Conservation (phyloP, 2,329 filamentous ascomycete genomes). For the Aspergillus hortae region DNA sequence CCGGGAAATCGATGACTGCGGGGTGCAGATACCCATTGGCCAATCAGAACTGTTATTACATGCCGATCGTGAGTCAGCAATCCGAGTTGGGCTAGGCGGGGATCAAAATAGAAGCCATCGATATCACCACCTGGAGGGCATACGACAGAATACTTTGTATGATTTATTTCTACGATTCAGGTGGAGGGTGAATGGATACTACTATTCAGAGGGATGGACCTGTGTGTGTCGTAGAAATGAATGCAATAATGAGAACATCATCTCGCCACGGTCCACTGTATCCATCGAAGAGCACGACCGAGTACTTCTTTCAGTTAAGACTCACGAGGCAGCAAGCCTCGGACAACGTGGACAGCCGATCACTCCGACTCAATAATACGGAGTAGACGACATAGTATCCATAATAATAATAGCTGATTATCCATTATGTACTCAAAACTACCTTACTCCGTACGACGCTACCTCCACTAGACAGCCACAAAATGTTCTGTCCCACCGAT, state of each 20-base stretch:
- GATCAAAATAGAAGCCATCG: background rate
- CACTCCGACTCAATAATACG: background rate
- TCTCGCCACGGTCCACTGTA: background rate
- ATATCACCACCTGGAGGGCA: background rate
- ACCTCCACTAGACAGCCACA: background rate
- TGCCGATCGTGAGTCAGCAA: slow-evolving; percentile 12
- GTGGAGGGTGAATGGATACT: background rate
- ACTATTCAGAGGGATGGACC: too few relatives aligned
- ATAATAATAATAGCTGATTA: background rate
- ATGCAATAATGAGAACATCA: background rate
- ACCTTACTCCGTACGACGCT: background rate
- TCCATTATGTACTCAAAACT: background rate
- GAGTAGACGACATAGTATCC: background rate
- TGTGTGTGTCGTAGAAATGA: background rate
- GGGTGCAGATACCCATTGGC: slow-evolving; percentile 15
- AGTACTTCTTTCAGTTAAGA: background rate
- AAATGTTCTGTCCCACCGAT: background rate
- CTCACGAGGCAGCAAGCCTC: background rate
- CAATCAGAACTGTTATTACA: slow-evolving; percentile 6
- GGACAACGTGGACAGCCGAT: background rate
- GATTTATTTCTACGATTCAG: background rate
- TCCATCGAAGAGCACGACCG: background rate
- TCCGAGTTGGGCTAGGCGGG: background rate
- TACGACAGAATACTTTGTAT: background rate
- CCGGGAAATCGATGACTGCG: slow-evolving; percentile 8